A percentile compares a stretch with the other conserved stretches of the same genome.
Conservation (phyloP, 2,329 filamentous ascomycete species). For the Penicillium italicum region DNA sequence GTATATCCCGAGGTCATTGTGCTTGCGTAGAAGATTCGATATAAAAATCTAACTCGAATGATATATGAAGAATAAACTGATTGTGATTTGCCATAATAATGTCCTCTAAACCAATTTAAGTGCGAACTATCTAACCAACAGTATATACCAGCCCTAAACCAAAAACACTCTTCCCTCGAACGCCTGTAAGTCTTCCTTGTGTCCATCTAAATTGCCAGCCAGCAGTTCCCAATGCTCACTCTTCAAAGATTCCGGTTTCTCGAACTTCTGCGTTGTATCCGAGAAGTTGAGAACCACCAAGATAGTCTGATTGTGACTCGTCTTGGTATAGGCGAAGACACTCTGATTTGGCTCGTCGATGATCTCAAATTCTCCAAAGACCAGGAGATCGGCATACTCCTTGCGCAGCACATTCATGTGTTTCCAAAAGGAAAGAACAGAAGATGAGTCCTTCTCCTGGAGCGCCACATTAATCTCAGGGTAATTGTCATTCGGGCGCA, state of each 20-base stretch:
- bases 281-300: conserved; percentile 20
- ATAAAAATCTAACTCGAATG: neutral
- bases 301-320: neutral
- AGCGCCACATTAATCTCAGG: conserved; percentile 42
- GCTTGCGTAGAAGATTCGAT: neutral
- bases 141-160: conserved; percentile 6
- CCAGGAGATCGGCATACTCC: conserved; percentile 54
- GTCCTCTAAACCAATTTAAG: neutral
- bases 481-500: conserved; percentile 56
- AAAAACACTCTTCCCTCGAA: conserved; percentile 37
- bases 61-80: neutral
- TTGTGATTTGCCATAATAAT: neutral
- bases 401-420: conserved; percentile 45
- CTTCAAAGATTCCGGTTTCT: neutral
- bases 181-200: conserved; percentile 22
- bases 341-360: conserved; percentile 8
- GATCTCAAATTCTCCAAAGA: conserved; percentile 44
- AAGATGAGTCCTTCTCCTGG: conserved; percentile 46
- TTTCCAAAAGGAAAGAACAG: conserved; percentile 60
- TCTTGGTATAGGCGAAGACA: conserved; percentile 24
- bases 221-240: conserved; percentile 19
- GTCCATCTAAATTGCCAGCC: conserved; percentile 22
- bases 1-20: too few relatives aligned
- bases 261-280: conserved; percentile 1
- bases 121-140: neutral